Evolutionary conservation across 2,329 filamentous ascomycete species (phyloP), one percentile per base, ranked within the genome.

Genomic region (Pseudogymnoascus sp.): DNA sequence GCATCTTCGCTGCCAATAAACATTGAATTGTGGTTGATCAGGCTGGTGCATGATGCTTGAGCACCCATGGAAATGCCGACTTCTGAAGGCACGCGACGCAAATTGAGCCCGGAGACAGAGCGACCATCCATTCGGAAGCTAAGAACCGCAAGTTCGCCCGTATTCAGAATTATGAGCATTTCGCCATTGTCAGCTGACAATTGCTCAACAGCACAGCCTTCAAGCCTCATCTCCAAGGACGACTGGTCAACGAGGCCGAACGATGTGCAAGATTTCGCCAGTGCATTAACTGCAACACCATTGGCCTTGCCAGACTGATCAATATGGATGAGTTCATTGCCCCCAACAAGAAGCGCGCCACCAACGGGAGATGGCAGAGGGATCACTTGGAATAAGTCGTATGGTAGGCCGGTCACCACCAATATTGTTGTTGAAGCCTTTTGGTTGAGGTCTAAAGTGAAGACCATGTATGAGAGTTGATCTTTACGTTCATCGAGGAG

Each of bases 251-350:
- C 82, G 71, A 99, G 85, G 58, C 87, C 84, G 69, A 97, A 97
- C 0, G 88, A 83, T 2, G 93, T 96, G 65, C 85, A 84, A 64
- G 89, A 84, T 71, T 87, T 90, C 4, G 92, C 88, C 75, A 96
- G 95, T 35, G 90, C 83, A 70, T 99, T 99, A 65, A 99, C 90
- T 3, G 89, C 93, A 62, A 97, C 88, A 2, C 91, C 93, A 69
- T 91, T 96, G 11, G 91, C 84, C 73, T 96, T 97, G 30, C 94
- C 94, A 9, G 91, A 91, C 78, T 99, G 94, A 70, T 97, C 93
- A 66, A 99, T 86, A 72, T 99, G 94, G 63, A 99, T 89, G 64
- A 99, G 75, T 71, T 97, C 91, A 71, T 99, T 97, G 57, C 83
- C 81, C 28, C 94, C 95, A 18, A 97, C 77, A 14, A 99, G 80